Percentiles rank a stretch among this genome's conserved stretches.
phyloP scores from a whole-genome alignment of 495 filamentous ascomycete species.

The Aspergillus incahuasiensis region DNA sequence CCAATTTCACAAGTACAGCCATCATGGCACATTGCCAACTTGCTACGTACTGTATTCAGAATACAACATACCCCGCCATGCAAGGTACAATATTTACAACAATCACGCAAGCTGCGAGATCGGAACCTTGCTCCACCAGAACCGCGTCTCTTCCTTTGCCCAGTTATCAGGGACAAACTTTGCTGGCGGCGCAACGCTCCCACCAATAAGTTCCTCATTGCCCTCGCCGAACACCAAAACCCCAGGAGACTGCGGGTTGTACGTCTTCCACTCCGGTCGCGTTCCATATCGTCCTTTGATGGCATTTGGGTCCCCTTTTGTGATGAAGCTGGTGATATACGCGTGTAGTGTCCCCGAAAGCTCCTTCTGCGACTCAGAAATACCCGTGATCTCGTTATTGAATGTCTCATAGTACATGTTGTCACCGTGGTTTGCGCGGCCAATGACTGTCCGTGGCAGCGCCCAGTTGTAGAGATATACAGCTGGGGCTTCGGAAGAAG shows the following conservation, averaged over 20 bases:
- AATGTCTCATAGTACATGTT: slow-evolving; percentile 54
- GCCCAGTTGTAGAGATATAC: slow-evolving; percentile 61
- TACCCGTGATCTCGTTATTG: slow-evolving; percentile 35
- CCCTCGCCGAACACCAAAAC: slow-evolving; percentile 57
- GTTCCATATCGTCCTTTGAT: slow-evolving; percentile 19
- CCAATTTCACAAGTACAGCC: no score
- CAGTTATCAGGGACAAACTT: slow-evolving; percentile 40
- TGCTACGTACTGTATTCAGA: no score
- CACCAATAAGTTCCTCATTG: slow-evolving; percentile 54
- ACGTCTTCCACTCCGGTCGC: slow-evolving; percentile 32
- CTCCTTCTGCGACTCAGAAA: slow-evolving; percentile 41
- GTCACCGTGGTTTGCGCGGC: slow-evolving; percentile 56
- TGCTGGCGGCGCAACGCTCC: slow-evolving; percentile 33
- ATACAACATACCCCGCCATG: no score
- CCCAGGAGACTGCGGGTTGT: slow-evolving; percentile 10
- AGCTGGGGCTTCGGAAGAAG: slow-evolving; percentile 17
- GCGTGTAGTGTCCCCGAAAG: slow-evolving; percentile 51
- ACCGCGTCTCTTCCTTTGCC: slow-evolving; percentile 47
- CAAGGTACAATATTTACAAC: neutral
- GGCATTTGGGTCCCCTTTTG: slow-evolving; percentile 48
- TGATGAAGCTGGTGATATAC: slow-evolving; percentile 53
- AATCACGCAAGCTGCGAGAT: slow-evolving; percentile 21
- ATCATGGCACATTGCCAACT: no score
- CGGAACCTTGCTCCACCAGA: slow-evolving; percentile 50
- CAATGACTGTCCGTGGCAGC: slow-evolving; percentile 39